Base-by-base conservation (phyloP, 1,284 basidiomycete genomes). In the Apiotrichum domesticum region DNA sequence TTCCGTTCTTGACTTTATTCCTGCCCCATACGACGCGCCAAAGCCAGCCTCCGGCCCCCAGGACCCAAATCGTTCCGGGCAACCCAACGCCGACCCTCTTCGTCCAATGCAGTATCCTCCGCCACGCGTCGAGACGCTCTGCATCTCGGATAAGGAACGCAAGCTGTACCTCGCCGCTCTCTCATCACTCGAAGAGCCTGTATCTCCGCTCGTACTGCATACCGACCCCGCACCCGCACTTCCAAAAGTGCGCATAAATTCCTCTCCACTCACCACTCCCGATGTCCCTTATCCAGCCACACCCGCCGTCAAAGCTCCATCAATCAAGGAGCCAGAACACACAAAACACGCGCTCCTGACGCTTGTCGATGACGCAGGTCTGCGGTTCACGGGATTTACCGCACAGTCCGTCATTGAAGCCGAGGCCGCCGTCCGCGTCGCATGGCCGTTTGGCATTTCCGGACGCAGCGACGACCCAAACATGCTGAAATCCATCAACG, bases 111-210 rank as follows among this genome's bases (percentile, higher is more conserved):
- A 69, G 58, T 70, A 66, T 58, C 41, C 57, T 0, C 65, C 67
- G 1, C 68, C 67, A 42, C 57, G 68, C 5, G 52, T 65, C 34
- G 62, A 63, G 10, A 70, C 67, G 6, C 57, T 73, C 4, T 67
- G 68, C 57, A 68, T 73, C 21, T 63, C 68, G 1, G 68, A 66
- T 10, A 67, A 66, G 2, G 73, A 73, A 39, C 62, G 65, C 9
- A 62, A 72, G 40, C 64, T 75, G 33, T 75, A 73, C 57, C 63
- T 75, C 8, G 66, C 69, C 3, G 69, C 71, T 2, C 66, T 75
- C 66, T 58, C 65, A 3, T 62, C 68, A 29, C 61, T 75, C 1
- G 67, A 73, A 14, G 29, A 13, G 2, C 42, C 44, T 5, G 41
- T 13, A 0, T 66, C 66, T 40, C 59, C 55, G 6, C 59, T 75